Conservation (phyloP, 164 flowering plant species). For the Paratinospora sagittata region DNA sequence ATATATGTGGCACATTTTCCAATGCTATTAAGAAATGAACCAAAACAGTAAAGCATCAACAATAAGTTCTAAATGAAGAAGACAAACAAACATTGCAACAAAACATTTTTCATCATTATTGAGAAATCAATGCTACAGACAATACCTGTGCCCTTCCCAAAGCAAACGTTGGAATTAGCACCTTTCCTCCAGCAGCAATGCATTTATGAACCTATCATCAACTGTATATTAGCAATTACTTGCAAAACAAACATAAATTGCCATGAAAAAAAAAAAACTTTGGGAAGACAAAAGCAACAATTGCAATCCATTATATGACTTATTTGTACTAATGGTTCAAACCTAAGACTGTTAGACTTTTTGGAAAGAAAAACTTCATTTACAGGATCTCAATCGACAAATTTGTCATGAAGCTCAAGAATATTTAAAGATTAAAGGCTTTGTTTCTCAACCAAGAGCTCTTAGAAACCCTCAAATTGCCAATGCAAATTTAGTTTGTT, state of each 20-base stretch:
- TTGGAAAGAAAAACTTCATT: too few species aligned
- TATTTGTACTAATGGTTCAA: too few species aligned
- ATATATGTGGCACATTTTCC: not conserved
- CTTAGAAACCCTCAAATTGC: not conserved
- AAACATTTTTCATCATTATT: not conserved
- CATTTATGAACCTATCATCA: conserved; percentile 71
- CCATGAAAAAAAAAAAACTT: too few species aligned
- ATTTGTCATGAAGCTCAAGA: too few species aligned
- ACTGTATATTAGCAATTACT: not conserved
- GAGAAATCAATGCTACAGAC: not conserved
- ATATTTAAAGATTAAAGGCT: too few species aligned
- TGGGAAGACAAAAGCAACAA: not conserved
- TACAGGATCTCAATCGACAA: too few species aligned
- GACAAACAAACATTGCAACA: not conserved
- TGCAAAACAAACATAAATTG: not conserved
- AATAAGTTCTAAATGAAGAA: not conserved
- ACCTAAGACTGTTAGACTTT: too few species aligned
- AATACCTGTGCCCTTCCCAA: conserved; percentile 95
- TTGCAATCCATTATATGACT: not conserved
- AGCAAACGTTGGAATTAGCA: conserved; percentile 91
- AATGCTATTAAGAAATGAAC: not conserved
- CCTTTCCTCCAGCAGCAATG: conserved; percentile 84
- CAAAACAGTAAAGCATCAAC: not conserved
- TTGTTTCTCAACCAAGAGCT: not conserved
- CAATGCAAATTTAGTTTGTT: not conserved